Conservation (phyloP, 2,329 filamentous ascomycete genomes). For the Monilinia laxa region DNA sequence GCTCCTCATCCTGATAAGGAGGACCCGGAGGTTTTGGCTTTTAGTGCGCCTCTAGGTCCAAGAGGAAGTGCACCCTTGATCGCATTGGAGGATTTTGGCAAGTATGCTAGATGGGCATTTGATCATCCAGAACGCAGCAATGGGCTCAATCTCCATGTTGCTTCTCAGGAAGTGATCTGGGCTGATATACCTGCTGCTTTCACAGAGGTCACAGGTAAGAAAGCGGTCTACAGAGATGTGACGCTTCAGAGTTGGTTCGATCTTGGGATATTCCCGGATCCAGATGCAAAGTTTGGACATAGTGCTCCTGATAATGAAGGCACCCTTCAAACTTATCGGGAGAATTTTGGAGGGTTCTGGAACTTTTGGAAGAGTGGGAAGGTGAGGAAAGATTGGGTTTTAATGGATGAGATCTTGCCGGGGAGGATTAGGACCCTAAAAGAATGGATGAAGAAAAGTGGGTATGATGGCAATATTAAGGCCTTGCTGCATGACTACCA, state of each 20-base stretch:
- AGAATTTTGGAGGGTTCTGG: conserved; percentile 34
- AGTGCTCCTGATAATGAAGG: conserved; percentile 25
- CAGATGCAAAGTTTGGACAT: conserved; percentile 31
- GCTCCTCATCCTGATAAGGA: conserved; percentile 24
- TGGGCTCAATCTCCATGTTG: conserved; percentile 35
- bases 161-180: conserved; percentile 33
- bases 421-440: conserved; percentile 29
- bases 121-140: conserved; percentile 31
- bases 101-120: conserved; percentile 36
- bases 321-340: conserved; percentile 28
- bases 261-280: conserved; percentile 22
- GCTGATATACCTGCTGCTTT: conserved; percentile 27
- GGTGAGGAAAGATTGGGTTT: conserved; percentile 28
- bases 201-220: conserved; percentile 28
- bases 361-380: conserved; percentile 31
- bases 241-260: conserved; percentile 30
- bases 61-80: conserved; percentile 30
- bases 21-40: conserved; percentile 25
- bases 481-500: conserved; percentile 29
- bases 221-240: conserved; percentile 29
- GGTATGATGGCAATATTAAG: conserved; percentile 27
- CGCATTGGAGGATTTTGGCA: conserved; percentile 34
- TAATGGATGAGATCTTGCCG: conserved; percentile 33
- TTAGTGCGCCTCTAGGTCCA: conserved; percentile 28
- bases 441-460: conserved; percentile 33